Percentiles rank a stretch among this genome's conserved stretches.
phyloP scores from a whole-genome alignment of 1,139 yeast genomes.

The Candida tropicalis region DNA sequence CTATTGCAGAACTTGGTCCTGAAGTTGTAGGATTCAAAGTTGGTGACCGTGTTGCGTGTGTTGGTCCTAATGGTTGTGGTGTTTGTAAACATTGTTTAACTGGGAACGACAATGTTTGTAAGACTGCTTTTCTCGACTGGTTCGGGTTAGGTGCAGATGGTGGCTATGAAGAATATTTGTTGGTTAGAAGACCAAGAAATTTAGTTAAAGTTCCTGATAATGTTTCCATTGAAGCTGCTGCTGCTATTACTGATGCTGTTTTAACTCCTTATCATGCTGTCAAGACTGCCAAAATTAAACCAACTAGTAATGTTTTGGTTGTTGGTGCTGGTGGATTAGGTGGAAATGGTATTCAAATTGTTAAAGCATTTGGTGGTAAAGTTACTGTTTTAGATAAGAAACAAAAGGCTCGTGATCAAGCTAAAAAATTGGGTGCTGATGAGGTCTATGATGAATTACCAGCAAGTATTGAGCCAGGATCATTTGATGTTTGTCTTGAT shows the following conservation, averaged over 20 bases:
- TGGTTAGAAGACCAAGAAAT: slow-evolving; percentile 30
- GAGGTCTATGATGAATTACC: slow-evolving; percentile 31
- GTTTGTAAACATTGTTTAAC: slow-evolving; percentile 28
- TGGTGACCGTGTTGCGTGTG: slow-evolving; percentile 20
- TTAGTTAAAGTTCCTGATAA: slow-evolving; percentile 41
- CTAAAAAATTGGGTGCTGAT: slow-evolving; percentile 38
- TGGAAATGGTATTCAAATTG: slow-evolving; percentile 44
- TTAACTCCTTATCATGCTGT: slow-evolving; percentile 47
- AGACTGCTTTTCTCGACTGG: slow-evolving; percentile 21
- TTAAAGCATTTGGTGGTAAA: slow-evolving; percentile 28
- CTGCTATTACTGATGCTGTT: slow-evolving; percentile 45
- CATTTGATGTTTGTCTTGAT: slow-evolving; percentile 40
- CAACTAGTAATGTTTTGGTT: slow-evolving; percentile 37
- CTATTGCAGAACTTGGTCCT: slow-evolving; percentile 20
- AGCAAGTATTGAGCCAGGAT: slow-evolving; percentile 20
- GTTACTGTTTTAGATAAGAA: slow-evolving; percentile 39
- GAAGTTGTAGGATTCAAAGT: slow-evolving; percentile 10
- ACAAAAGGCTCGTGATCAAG: slow-evolving; percentile 29
- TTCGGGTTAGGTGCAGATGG: slow-evolving; percentile 42
- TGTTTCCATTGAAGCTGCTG: slow-evolving; percentile 40
- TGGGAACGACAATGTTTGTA: slow-evolving; percentile 41
- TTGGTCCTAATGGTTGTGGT: slow-evolving; percentile 20
- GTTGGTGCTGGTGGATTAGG: slow-evolving; percentile 52
- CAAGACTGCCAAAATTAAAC: slow-evolving; percentile 19
- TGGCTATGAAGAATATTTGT: slow-evolving; percentile 45